Evolutionary conservation across 2,329 filamentous ascomycete genomes (phyloP).

Genomic region (Diaporthe citriasiana): DNA sequence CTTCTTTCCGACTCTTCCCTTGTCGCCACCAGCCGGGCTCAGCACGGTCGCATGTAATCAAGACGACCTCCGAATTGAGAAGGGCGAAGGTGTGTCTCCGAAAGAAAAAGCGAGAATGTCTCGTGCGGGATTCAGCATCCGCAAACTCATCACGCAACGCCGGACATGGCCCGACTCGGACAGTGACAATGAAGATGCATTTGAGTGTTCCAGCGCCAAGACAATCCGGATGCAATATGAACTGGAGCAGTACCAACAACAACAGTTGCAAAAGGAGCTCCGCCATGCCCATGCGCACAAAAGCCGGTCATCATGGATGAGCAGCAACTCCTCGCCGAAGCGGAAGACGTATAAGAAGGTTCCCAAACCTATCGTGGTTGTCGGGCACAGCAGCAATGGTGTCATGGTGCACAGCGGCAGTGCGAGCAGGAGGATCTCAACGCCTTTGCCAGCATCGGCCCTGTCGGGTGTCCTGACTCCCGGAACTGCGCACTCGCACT

Average conservation of each 20-base stretch:
- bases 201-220: constrained; percentile 44
- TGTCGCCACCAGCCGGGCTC: not conserved
- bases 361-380: constrained; percentile 55
- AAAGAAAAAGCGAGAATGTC: constrained; percentile 49
- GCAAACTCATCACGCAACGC: constrained; percentile 57
- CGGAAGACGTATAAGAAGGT: constrained; percentile 50
- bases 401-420: constrained; percentile 49
- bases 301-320: constrained; percentile 45
- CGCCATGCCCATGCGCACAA: constrained; percentile 39
- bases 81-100: constrained; percentile 22
- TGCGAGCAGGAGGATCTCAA: constrained; percentile 49
- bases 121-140: constrained; percentile 59
- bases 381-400: constrained; percentile 49
- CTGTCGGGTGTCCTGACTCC: constrained; percentile 35
- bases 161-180: constrained; percentile 43
- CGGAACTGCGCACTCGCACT: constrained; percentile 54
- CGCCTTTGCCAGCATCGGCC: constrained; percentile 53
- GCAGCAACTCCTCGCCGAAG: constrained; percentile 42
- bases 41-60: constrained; percentile 32
- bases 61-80: constrained; percentile 21
- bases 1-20: constrained; percentile 11
- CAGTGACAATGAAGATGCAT: constrained; percentile 45
- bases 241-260: constrained; percentile 41
- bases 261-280: constrained; percentile 38
- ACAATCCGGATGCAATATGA: constrained; percentile 43